Base-by-base conservation (phyloP, 192 early-diverging fungal genomes). In the Mortierella hygrophila region DNA sequence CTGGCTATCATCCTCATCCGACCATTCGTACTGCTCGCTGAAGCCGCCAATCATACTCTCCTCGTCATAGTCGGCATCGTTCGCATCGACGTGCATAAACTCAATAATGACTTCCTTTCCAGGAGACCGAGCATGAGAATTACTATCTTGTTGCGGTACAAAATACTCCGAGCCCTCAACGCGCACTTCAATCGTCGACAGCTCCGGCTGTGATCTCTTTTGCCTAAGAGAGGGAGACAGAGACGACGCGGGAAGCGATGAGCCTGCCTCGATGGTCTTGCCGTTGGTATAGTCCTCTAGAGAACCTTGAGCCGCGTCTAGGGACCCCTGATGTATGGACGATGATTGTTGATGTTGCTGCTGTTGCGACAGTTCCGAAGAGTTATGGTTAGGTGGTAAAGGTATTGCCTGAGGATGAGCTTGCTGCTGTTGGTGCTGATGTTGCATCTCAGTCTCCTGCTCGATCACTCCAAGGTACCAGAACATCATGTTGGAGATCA, bases 401-500 rank as follows among this genome's bases (percentile, higher is more conserved):
- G 69, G 40, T n/a, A 38, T n/a, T 7, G 37, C 38, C 20, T 41
- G 41, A 72, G 41, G 26, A 29, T 72, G 80, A n/a, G 69, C 65
- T 55, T 88, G 87, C 23, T 84, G 70, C 35, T 76, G 89, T 79
- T 89, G 76, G 80, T 82, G 52, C 74, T 80, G 81, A 15, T 71
- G 78, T 11, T 78, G 77, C 38, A 52, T 32, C 47, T 54, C 23
- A 15, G 80, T 63, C 74, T 85, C 88, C 35, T 91, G 91, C 70
- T 93, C 92, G 65, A 94, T 92, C 6, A 95, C 89, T 44, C 93
- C 93, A 69, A 96, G 83, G 83, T 96, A 96, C 95, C 95, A 96
- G 78, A 96, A 95, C 93, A 96, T 94, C 91, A 95, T 93, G 70
- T 96, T 96, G 16, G 95, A 95, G 47, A 96, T 91, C 77, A 94